Evolutionary conservation across 1,284 basidiomycete species (phyloP), one percentile per base, ranked within the genome.

Genomic region (Acaromyces ingoldii): DNA sequence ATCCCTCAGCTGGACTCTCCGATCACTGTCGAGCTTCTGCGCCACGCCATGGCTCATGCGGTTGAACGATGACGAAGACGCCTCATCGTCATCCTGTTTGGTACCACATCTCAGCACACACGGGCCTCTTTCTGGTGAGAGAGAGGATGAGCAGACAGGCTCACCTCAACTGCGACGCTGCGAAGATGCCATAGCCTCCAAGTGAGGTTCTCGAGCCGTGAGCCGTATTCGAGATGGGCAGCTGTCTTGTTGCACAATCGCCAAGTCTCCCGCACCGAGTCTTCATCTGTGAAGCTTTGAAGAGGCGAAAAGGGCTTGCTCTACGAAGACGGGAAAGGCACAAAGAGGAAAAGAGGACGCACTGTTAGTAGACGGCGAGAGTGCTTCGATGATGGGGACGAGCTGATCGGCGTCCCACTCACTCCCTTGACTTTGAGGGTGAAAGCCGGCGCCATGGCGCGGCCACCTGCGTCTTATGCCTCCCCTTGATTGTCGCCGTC

Each of bases 171-270:
- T n/a, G 56, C 57, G 33, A 60, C 60, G 29, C 61, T 57, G 42
- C 62, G 59, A 6, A 67, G 57, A 34, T 64, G 60, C 66, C 66
- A 68, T 17, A 68, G 47, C 4, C 66, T 37, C 66, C 66, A 68
- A 38, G 58, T 63, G 44, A 68, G 54, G 37, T 68, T 68, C 34
- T 68, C 66, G 43, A 66, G 60, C 17, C 66, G 58, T 46, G 65
- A 61, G n/a, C 66, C 66, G 34, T 66, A 61, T 45, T 68, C 64
- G 47, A 68, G 64, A 30, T 64, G 57, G 11, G 58, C 62, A 17
- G 63, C 62, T 24, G 63, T 61, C 43, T 66, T 66, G 44, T 61
- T 62, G 51, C 58, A 59, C 4, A 62, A 58, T 6, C 53, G 39
- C 66, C 66, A 68, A 21, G 59, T 62, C 19, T 57, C 55, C 9